These are phyloP conservation scores for Brasenia schreberi DNA, from an alignment of 164 flowering plant species.

Conservation along the genomic window DNA sequence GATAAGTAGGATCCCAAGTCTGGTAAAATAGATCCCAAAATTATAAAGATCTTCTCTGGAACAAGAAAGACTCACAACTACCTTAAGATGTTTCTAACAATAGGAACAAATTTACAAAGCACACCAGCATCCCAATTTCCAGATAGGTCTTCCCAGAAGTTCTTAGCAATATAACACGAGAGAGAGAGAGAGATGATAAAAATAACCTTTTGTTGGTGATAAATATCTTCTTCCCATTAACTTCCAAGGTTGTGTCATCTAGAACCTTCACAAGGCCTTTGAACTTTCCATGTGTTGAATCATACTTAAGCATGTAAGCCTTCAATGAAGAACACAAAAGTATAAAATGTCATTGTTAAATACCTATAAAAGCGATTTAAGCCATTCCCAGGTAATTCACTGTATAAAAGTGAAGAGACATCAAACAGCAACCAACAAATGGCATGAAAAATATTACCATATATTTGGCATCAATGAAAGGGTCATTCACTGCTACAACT, in stretches of 20 bases:
- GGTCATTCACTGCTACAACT: conserved; percentile 94
- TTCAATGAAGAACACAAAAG: conserved; percentile 10
- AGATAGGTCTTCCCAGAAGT: no score
- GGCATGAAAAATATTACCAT: conserved; percentile 31
- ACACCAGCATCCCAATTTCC: no score
- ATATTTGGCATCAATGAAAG: conserved; percentile 85
- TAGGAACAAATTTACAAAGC: no score
- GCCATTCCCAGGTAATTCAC: no score
- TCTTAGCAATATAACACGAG: neutral
- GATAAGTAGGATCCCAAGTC: no score
- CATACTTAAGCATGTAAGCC: conserved; percentile 99
- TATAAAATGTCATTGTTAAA: neutral
- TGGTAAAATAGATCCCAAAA: no score
- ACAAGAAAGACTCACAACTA: no score
- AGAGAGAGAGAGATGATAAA: neutral
- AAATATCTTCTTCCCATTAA: conserved; percentile 73
- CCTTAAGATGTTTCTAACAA: no score
- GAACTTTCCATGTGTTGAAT: conserved; percentile 89
- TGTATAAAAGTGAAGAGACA: neutral
- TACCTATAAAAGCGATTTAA: no score
- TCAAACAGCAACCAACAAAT: neutral
- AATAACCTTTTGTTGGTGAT: conserved; percentile 59
- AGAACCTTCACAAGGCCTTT: conserved; percentile 61
- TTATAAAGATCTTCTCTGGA: no score
- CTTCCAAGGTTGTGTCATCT: conserved; percentile 76